A percentile compares a stretch with the other conserved stretches of the same genome.
Evolutionary conservation across 1,139 yeast genomes (phyloP).

Genomic region (Kodamaea derodonti): DNA sequence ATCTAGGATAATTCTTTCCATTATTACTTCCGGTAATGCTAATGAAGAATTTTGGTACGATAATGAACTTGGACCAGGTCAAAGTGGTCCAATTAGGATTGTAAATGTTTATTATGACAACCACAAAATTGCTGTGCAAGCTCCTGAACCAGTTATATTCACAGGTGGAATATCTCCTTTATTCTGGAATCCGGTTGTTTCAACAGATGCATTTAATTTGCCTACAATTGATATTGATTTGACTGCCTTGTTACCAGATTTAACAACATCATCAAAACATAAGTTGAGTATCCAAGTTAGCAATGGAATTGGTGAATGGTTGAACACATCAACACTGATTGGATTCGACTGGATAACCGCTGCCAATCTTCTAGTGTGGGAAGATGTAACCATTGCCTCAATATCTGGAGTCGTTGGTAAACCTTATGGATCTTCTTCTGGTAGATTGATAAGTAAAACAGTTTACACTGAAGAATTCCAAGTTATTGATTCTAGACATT

Average conservation of each 20-base stretch:
- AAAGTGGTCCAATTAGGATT: conserved; percentile 61
- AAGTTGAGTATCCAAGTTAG: conserved; percentile 42
- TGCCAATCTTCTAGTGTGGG: conserved; percentile 48
- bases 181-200: conserved; percentile 76
- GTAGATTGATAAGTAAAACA: conserved; percentile 29
- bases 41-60: conserved; percentile 85
- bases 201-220: conserved; percentile 68
- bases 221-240: conserved; percentile 63
- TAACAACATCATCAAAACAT: conserved; percentile 20
- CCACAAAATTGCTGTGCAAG: conserved; percentile 42
- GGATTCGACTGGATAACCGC: conserved; percentile 14
- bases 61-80: conserved; percentile 51
- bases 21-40: conserved; percentile 72
- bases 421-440: conserved; percentile 25
- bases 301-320: conserved; percentile 51
- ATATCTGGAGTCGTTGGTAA: conserved; percentile 16
- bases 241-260: conserved; percentile 59
- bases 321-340: conserved; percentile 8
- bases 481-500: neutral
- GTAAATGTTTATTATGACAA: conserved; percentile 52
- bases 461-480: neutral
- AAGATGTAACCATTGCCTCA: conserved; percentile 24
- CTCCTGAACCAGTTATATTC: conserved; percentile 59
- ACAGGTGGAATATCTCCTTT: conserved; percentile 80
- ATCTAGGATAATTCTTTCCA: conserved; percentile 52